Evolutionary conservation across 208 protist species (phyloP), one percentile per base, ranked within the genome.

Genomic region (Acanthamoeba healyi): DNA sequence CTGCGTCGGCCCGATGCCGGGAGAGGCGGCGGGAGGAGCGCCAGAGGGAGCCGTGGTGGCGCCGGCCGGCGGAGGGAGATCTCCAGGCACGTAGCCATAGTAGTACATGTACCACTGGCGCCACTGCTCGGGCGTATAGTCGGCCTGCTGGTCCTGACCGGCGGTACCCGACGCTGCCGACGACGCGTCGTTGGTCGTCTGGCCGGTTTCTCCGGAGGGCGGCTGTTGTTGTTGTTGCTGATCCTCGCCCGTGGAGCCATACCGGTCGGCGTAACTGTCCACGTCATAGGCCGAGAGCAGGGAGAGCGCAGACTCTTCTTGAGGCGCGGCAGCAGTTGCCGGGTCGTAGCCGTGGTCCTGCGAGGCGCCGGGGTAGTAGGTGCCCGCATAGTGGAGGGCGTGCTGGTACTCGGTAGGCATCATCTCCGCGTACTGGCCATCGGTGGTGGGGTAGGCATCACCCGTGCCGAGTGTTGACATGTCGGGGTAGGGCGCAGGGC

Each of bases 81-180:
- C 56, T 2, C 10, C 70, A 12, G 70, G 70, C 19, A 81, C 40
- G 40, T 81, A 81, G 32, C 70, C 70, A 36, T 81, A 81, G 70
- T 81, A 81, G n/a, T 81, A 81, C 36, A 44, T 14, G 34, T 81
- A 81, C 70, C 70, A 81, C 70, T 81, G 70, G 4, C 70, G 32
- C 70, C 70, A 81, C 70, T 81, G 70, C 12, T 81, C 70, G 15
- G 32, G 10, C 2, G 70, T 81, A 29, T 81, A 81, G 36, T 81
- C 22, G 5, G 10, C 22, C 34, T 81, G 70, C 19, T 81, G 32
- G 34, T 49, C n/a, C 36, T 46, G 70, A 4, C 4, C 32, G 40
- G 10, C 24, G 9, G 15, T 29, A 4, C 7, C 70, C 70, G 24
- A 70, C 7, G 7, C 61, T 12, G 12, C 70, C 70, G 24, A 70